phyloP scores from a whole-genome alignment of 305 asterid species.

The Ajuga reptans region DNA sequence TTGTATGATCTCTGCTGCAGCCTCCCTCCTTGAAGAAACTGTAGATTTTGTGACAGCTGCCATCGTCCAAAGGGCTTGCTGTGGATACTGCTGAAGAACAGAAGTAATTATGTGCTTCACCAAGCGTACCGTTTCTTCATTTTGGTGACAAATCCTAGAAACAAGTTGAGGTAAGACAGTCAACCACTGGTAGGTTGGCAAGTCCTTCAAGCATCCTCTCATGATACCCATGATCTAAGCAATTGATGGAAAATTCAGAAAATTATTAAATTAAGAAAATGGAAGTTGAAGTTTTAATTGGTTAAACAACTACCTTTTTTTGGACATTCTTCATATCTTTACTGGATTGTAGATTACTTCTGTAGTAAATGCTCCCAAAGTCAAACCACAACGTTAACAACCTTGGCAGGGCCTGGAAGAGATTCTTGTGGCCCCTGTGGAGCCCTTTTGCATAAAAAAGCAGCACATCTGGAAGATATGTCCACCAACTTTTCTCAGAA shows the following conservation, averaged over 20 bases:
- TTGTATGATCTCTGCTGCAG: conserved; percentile 95
- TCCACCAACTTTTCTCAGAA: conserved; percentile 81
- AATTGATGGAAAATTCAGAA: conserved; percentile 21
- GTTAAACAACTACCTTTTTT: conserved; percentile 48
- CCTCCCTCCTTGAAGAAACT: conserved; percentile 80
- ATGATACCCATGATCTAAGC: conserved; percentile 73
- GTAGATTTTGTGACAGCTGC: conserved; percentile 97
- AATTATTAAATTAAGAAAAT: conserved; percentile 3
- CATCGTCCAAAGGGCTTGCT: conserved; percentile 98
- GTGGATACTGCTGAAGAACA: conserved; percentile 80
- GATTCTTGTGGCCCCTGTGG: conserved; percentile 91
- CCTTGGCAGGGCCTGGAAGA: conserved; percentile 95
- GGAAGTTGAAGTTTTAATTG: conserved; percentile 9
- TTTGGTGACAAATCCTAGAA: conserved; percentile 97
- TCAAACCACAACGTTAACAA: conserved; percentile 93
- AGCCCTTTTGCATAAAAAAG: conserved; percentile 88
- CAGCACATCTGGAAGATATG: conserved; percentile 77
- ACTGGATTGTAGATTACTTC: conserved; percentile 47
- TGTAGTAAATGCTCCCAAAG: conserved; percentile 60
- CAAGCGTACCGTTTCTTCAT: conserved; percentile 75
- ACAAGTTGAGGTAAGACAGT: conserved; percentile 93
- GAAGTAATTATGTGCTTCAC: conserved; percentile 79
- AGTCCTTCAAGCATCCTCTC: conserved; percentile 83
- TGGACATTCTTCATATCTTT: conserved; percentile 63
- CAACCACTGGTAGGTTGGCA: conserved; percentile 96